phyloP scores from a whole-genome alignment of 306 rosid genomes.

The Vigna nakashimae region DNA sequence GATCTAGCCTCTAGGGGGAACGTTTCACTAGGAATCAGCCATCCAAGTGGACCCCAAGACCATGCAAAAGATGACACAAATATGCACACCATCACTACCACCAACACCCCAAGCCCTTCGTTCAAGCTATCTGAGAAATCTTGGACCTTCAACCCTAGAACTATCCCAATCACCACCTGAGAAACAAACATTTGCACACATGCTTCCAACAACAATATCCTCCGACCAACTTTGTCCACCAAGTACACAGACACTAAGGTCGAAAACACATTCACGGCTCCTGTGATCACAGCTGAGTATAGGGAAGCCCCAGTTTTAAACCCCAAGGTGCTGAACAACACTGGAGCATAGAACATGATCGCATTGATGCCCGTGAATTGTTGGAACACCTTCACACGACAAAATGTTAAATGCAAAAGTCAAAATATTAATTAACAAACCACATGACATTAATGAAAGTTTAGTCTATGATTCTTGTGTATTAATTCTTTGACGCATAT shows the following conservation, averaged over 20 bases:
- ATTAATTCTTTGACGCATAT: no score
- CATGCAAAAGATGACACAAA: conserved; percentile 72
- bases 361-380: conserved; percentile 77
- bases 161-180: conserved; percentile 53
- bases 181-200: conserved; percentile 75
- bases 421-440: background rate
- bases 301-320: conserved; percentile 58
- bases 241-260: conserved; percentile 61
- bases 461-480: no score
- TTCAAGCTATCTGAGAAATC: conserved; percentile 47
- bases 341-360: conserved; percentile 79
- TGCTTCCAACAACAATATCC: conserved; percentile 60
- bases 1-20: conserved; percentile 71
- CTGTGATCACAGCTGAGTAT: conserved; percentile 71
- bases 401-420: background rate
- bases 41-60: conserved; percentile 84
- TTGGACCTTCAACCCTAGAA: conserved; percentile 55
- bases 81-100: conserved; percentile 66
- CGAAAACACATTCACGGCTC: conserved; percentile 63
- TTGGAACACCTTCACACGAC: conserved; percentile 58
- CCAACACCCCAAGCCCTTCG: conserved; percentile 52
- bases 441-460: background rate
- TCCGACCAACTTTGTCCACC: conserved; percentile 63
- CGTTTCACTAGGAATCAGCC: conserved; percentile 77
- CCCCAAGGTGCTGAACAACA: conserved; percentile 62